These are phyloP conservation scores for Hyaloscypha finlandica DNA, from an alignment of 495 filamentous ascomycete species.

Conservation along the genomic window DNA sequence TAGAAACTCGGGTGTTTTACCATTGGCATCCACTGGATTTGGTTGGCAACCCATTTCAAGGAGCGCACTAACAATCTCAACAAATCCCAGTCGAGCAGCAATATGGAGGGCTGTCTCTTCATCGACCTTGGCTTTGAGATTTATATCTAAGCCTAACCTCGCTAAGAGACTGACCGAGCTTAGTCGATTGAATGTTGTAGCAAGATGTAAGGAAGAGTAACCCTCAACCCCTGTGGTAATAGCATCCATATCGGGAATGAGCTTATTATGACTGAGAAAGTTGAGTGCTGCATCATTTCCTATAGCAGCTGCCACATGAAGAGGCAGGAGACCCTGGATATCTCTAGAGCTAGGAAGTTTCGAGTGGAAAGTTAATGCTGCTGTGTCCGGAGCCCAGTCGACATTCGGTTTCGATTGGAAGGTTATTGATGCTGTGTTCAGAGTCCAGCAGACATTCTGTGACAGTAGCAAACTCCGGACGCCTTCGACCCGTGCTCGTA, in stretches of 20 bases:
- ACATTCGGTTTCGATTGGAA: too few relatives aligned
- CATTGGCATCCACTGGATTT: neutral
- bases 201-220: neutral
- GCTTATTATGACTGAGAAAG: neutral
- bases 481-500: neutral
- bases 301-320: neutral
- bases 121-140: neutral
- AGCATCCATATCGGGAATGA: slow-evolving; percentile 1
- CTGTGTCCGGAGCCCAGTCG: neutral
- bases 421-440: too few relatives aligned
- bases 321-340: neutral
- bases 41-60: neutral
- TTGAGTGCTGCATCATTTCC: neutral
- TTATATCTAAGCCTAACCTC: neutral
- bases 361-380: neutral
- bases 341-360: neutral
- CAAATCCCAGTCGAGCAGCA: slow-evolving; percentile 1
- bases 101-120: neutral
- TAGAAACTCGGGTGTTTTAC: neutral
- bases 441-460: neutral
- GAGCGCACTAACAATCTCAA: neutral
- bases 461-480: neutral
- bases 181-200: neutral
- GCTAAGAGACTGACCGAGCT: neutral
- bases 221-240: neutral